Conservation (phyloP, 352 stramenopile species). For the Pythium vanterpoolii region DNA sequence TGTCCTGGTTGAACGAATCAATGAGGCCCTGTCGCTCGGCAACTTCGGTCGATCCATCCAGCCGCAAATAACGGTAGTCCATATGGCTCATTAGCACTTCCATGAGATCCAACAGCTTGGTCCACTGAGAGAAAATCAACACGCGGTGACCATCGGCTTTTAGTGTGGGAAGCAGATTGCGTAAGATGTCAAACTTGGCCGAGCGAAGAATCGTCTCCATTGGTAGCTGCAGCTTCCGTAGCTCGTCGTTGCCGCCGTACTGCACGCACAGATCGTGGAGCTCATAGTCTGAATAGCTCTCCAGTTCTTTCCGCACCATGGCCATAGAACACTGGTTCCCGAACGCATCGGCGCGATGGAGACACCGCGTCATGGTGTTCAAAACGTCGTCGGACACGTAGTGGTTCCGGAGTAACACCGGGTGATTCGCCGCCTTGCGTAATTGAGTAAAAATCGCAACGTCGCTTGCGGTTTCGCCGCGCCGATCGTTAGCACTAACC, state of each 20-base stretch:
- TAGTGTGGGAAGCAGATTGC: constrained; percentile 86
- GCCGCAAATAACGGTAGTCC: constrained; percentile 69
- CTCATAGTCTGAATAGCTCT: constrained; percentile 95
- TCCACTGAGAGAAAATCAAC: constrained; percentile 98
- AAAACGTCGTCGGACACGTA: constrained; percentile 72
- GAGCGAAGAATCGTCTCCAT: constrained; percentile 90
- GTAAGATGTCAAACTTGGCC: constrained; percentile 93
- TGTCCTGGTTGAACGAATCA: constrained; percentile 88
- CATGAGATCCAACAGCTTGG: constrained; percentile 93
- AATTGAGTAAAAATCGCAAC: constrained; percentile 93
- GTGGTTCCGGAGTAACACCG: constrained; percentile 90
- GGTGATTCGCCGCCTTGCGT: constrained; percentile 97
- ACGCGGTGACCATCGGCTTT: constrained; percentile 89
- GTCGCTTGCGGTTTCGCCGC: constrained; percentile 31
- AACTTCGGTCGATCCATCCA: constrained; percentile 79
- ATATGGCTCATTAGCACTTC: constrained; percentile 81
- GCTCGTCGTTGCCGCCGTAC: constrained; percentile 72
- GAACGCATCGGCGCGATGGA: constrained; percentile 83
- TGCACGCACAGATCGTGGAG: constrained; percentile 93
- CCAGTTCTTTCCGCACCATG: constrained; percentile 91
- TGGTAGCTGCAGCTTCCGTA: constrained; percentile 84
- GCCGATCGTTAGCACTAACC: constrained; percentile 6
- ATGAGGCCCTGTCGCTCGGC: constrained; percentile 76
- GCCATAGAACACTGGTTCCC: constrained; percentile 76
- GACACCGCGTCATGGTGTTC: constrained; percentile 70